Base-by-base conservation (phyloP, 2,329 filamentous ascomycete genomes). In the Botrytis galanthina region DNA sequence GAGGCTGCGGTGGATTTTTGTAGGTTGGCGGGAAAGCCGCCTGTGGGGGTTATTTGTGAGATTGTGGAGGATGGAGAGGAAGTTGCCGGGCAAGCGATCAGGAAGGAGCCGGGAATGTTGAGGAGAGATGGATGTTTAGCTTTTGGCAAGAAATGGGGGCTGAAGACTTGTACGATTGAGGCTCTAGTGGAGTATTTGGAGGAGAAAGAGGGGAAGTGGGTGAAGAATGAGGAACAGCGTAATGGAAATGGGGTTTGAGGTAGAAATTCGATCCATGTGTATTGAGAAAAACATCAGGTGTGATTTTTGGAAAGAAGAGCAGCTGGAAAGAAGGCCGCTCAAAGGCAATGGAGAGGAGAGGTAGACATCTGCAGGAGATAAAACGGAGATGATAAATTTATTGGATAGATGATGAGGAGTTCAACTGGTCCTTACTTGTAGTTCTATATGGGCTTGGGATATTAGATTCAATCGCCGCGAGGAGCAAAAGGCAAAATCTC, bases 121-220 rank as follows among this genome's bases (percentile, higher is more conserved):
- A 86, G 94, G 78, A 90, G 94, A 76, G 94, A 97, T 84, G 93
- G 89, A 54, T 98, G 95, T 84, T 85, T 99, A 80, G 88, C 86
- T 69, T 99, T 99, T 87, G 96, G 94, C 42, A 90, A 90, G 83
- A 90, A 87, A 83, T 98, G 92, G 90, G 94, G 94, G 7, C 85
- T 99, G 78, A 96, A 92, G 85, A 94, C 97, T 74, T 97, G 95
- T 84, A 98, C 96, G 44, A 98, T 99, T 84, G 94, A 95, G 81
- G 94, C 95, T 83, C 83, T 99, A 83, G 91, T 95, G 42, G 86
- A 85, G 73, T 92, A 97, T 75, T 76, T 81, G 54, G 80, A 81
- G 75, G 73, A 67, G 74, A 80, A 72, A 60, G 78, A 81, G 73
- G 79, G 79, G 61, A 80, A 79, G 75, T 74, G 78, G 73, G 74